These are phyloP conservation scores for Dioscorea cayenensis DNA, from an alignment of 116 monocot genomes.

Conservation along the genomic window DNA sequence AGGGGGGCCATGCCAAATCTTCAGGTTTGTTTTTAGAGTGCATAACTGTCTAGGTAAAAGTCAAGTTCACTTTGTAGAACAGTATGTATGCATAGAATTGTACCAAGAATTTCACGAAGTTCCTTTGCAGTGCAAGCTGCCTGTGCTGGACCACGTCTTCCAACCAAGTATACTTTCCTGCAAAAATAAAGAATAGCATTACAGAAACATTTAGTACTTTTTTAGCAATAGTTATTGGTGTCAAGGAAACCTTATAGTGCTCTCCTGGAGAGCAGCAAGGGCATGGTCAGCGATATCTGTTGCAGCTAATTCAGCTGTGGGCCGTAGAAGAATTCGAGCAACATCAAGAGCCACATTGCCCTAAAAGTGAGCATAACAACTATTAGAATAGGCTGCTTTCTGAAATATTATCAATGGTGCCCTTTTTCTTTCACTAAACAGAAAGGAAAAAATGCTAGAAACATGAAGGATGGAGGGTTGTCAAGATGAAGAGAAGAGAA, in stretches of 20 bases:
- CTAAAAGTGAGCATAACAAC: constrained; percentile 23
- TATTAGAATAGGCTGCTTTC: background rate
- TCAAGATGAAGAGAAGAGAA: too few relatives aligned
- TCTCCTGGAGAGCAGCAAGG: constrained; percentile 53
- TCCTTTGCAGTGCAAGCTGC: constrained; percentile 98
- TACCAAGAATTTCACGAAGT: constrained; percentile 93
- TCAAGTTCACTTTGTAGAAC: too few relatives aligned
- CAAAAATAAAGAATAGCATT: background rate
- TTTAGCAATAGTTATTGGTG: background rate
- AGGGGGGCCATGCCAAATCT: too few relatives aligned
- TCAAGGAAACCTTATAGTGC: constrained; percentile 68
- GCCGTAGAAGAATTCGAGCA: constrained; percentile 88
- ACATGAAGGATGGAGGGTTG: too few relatives aligned
- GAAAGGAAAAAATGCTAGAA: too few relatives aligned
- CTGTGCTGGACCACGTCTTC: constrained; percentile 94
- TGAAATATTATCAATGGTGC: background rate
- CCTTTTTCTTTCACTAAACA: background rate
- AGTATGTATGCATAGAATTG: background rate
- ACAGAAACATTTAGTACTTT: background rate
- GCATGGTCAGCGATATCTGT: constrained; percentile 94
- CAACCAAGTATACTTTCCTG: constrained; percentile 88
- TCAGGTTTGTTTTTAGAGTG: too few relatives aligned
- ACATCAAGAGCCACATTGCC: constrained; percentile 99
- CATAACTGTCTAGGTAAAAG: too few relatives aligned
- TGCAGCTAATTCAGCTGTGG: constrained; percentile 49